Evolutionary conservation across 176 grass and related monocot species (phyloP), one percentile per base, ranked within the genome.

Genomic region (Puccinellia tenuiflora): DNA sequence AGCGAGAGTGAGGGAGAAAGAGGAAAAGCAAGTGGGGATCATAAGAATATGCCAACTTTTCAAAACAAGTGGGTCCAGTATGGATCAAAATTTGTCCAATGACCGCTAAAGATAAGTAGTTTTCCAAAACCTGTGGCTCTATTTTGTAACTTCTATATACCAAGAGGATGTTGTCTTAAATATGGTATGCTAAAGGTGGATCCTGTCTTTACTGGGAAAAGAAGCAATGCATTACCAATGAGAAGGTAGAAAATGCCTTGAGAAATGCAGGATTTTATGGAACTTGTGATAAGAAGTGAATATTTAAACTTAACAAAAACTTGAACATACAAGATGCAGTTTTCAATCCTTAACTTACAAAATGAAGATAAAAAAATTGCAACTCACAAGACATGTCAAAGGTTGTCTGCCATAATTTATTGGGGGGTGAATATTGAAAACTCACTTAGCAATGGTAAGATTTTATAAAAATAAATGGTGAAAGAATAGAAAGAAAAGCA

Each of bases 41-140:
- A 92, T 89, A 86, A 92, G 67, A 80, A 80, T 62, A 67, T 63
- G 79, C 50, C 86, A 85, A 80, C 90, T 89, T 92, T 89, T 83
- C 83, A 34, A 75, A 75, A 61, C 83, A 61, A 22, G n/a, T 67
- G 79, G 90, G 66, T 17, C 86, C 83, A 21, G 20, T 67, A 70
- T 35, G 61, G 83, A 85, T 88, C 83, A 83, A 84, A 79, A 84
- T 76, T 60, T 68, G 66, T 74, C 60, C 79, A 86, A 51, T 75
- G 79, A 68, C 6, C 75, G 80, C 83, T 68, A 86, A 92, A 92
- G 86, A 85, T 83, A 75, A 69, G 74, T 83, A 80, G 48, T 80
- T 92, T 86, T 92, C 86, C 70, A 82, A 80, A 92, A 88, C 72
- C 46, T 78, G 71, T 68, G 56, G 67, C 80, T 59, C 67, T 50